Base-by-base conservation (phyloP, 2,329 filamentous ascomycete species). In the Trichoderma endophyticum region DNA sequence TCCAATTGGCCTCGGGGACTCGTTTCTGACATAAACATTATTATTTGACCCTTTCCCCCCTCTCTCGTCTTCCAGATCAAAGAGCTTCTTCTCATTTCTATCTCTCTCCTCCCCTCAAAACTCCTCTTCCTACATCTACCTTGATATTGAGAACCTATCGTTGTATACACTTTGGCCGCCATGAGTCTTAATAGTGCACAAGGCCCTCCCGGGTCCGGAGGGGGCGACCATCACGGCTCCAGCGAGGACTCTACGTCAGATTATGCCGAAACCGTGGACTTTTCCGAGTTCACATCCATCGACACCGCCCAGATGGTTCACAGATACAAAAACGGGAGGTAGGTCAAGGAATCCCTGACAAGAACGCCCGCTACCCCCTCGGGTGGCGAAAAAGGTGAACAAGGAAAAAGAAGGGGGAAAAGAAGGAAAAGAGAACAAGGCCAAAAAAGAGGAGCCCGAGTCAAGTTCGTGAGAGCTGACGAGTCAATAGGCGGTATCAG, bases 401-500 rank as follows among this genome's bases (percentile, higher is more conserved):
- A 34, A 14, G 6, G 9, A 26, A 54, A 26, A 34, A 32, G 26
- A 30, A 12, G 48, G 48, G 48, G 2, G 24, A 60, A 59, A 21
- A 43, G 15, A 48, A 14, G 15, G 39, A 60, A 69, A 43, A 60
- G 18, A 30, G n/a, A 64, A 8, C 32, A 48, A 3, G 18, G 18
- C 21, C 15, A 48, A 68, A 68, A 57, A 26, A 57, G 34, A 28
- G 48, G 32, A 51, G 54, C 66, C 36, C 39, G 26, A 26, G 56
- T 32, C 56, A 69, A 61, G 66, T 54, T 30, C n/a, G 12, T 63
- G 30, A 56, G 12, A 26, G 66, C 56, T 69, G 56, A 69, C 36
- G 14, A 26, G 28, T 24, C 57, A 28, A 21, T 21, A 86, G 86
- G 72, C 82, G 86, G 51, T 87, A 87, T 74, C 85, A 87, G 75